Evolutionary conservation across 139 green algal genomes (phyloP).

Genomic region (Nannochloris sp.): DNA sequence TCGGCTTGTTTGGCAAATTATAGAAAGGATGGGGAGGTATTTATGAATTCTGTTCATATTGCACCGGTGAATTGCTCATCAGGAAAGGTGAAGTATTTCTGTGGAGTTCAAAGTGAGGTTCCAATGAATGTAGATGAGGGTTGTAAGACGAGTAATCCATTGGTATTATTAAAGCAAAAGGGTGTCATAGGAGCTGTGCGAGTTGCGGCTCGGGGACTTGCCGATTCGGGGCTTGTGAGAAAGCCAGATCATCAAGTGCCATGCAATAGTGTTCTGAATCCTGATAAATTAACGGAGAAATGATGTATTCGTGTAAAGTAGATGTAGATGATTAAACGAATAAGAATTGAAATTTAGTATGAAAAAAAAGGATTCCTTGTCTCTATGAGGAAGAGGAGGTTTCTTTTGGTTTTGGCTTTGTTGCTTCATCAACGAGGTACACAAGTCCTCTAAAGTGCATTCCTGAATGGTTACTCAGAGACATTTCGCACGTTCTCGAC

Average conservation of each 20-base stretch:
- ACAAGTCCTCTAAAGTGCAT: conserved; percentile 90
- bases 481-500: conserved; percentile 89
- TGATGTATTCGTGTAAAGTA: too few species aligned
- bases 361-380: conserved; percentile 1
- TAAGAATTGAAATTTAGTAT: background rate
- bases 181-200: conserved; percentile 39
- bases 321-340: too few species aligned
- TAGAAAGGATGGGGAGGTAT: conserved; percentile 29
- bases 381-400: background rate
- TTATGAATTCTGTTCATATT: conserved; percentile 57
- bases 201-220: conserved; percentile 30
- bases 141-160: background rate
- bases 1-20: conserved; percentile 51
- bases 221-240: conserved; percentile 16
- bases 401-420: conserved; percentile 43
- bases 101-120: conserved; percentile 41
- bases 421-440: conserved; percentile 75
- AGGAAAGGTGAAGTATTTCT: conserved; percentile 42
- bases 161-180: conserved; percentile 29
- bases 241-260: background rate
- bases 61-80: conserved; percentile 34
- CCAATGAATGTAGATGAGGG: background rate
- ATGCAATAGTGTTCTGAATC: background rate
- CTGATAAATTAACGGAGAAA: too few species aligned
- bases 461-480: conserved; percentile 78